Base-by-base conservation (phyloP, 805 yeast species). In the Ogataea parapolymorpha region DNA sequence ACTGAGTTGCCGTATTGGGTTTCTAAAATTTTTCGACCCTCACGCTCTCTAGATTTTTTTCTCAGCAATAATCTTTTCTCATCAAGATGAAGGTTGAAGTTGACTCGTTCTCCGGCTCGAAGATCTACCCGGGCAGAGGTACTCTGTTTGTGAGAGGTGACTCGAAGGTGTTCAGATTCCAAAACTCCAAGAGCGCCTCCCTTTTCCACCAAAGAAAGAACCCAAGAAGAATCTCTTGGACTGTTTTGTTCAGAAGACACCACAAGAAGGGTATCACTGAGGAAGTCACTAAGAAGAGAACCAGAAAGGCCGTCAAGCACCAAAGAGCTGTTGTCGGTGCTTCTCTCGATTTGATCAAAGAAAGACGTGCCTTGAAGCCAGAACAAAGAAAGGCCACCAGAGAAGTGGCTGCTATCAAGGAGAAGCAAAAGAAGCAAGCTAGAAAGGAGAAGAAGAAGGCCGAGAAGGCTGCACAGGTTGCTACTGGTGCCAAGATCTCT, bases 51-150 rank as follows among this genome's bases (percentile, higher is more conserved):
- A 20, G 24, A 22, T 33, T 35, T 40, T 35, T 35, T 35, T 35
- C 44, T 35, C 39, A 35, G 18, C 39, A 44, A 39, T 32, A 37
- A 32, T 39, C 39, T 39, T 41, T 44, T 38, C 48, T 43, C 46
- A 42, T 41, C 41, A 73, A 66, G 77, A 93, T 93, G 99, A 93
- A 93, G 95, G 87, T 93, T 77, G 99, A 93, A 85, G 79, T 91
- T 79, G 98, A 93, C 77, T 86, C 98, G 70, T 93, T 93, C 81
- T 91, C 99, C 66, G 99, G 99, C 75, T 76, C 91, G 68, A 93
- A 91, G 80, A 91, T 93, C 82, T 93, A 91, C 95, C 99, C 99
- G 80, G 99, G 99, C 78, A 88, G 97, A 82, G 98, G 99, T 77
- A 88, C 95, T 71, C 83, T 93, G 73, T 93, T 87, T 71, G 89